A percentile compares a stretch with the other conserved stretches of the same genome.
These are phyloP conservation scores for Primulina eburnea DNA, from an alignment of 257 asterid species.

Conservation along the genomic window DNA sequence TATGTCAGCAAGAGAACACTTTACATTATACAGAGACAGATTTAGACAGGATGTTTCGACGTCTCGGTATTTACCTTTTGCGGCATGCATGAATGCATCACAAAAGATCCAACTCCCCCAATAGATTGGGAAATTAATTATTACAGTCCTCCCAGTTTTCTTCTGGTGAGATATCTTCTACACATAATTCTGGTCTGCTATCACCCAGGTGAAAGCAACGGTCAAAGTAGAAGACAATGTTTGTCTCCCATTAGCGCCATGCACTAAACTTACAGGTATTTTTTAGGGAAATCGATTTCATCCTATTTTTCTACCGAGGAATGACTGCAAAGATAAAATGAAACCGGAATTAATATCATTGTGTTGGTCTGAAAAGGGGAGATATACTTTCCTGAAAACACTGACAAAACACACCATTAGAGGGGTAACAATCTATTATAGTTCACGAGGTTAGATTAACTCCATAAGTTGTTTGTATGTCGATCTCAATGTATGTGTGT, in stretches of 20 bases:
- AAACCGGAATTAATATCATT: background rate
- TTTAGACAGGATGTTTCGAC: background rate
- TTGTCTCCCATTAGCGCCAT: slow-evolving; percentile 14
- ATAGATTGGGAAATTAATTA: slow-evolving; percentile 20
- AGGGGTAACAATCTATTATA: background rate
- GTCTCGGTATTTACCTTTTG: background rate
- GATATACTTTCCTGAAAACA: background rate
- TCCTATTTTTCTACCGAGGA: slow-evolving; percentile 61
- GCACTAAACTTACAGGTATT: background rate
- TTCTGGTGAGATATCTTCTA: slow-evolving; percentile 22
- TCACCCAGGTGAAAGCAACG: background rate
- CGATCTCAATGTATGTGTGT: background rate
- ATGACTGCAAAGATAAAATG: slow-evolving; percentile 46
- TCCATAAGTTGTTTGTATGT: no score
- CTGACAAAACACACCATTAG: background rate
- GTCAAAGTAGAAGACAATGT: slow-evolving; percentile 6
- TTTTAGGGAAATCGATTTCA: slow-evolving; percentile 34
- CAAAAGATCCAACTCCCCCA: background rate
- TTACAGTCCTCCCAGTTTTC: slow-evolving; percentile 32
- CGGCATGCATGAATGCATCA: background rate
- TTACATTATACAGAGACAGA: background rate
- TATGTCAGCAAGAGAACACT: background rate
- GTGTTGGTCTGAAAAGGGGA: slow-evolving; percentile 13
- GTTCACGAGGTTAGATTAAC: background rate
- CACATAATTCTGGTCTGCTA: slow-evolving; percentile 19